Conservation (phyloP, 768 basidiomycete genomes). For the Cubamyces sp. region DNA sequence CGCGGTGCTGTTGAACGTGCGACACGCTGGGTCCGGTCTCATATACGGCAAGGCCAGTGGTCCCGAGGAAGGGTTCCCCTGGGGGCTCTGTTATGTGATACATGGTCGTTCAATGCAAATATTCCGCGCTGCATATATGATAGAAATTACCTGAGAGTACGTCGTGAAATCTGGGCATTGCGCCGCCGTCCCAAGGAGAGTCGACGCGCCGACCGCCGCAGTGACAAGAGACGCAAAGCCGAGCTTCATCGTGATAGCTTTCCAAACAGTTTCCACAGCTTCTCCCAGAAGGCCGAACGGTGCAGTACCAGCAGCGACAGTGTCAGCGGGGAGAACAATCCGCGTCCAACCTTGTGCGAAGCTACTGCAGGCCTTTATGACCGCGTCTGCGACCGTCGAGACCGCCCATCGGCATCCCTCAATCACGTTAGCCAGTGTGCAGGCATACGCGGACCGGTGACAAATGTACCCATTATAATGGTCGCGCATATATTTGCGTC, state of each 20-base stretch:
- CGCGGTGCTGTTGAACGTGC: slow-evolving; percentile 75
- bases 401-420: background rate
- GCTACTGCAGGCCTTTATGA: slow-evolving; percentile 15
- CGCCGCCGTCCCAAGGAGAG: slow-evolving; percentile 30
- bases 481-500: background rate
- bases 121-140: too few relatives aligned
- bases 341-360: background rate
- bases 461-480: slow-evolving; percentile 14
- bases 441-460: slow-evolving; percentile 15
- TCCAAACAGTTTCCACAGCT: slow-evolving; percentile 2
- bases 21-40: slow-evolving; percentile 68
- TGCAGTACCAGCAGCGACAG: background rate
- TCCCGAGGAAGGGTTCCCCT: slow-evolving; percentile 63
- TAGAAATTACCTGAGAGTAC: slow-evolving; percentile 54
- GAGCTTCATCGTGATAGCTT: slow-evolving; percentile 31
- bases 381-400: slow-evolving; percentile 11
- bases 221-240: slow-evolving; percentile 26
- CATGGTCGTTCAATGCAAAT: slow-evolving; percentile 15
- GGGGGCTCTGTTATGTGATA: slow-evolving; percentile 49
- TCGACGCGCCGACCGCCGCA: slow-evolving; percentile 27
- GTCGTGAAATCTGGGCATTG: slow-evolving; percentile 65
- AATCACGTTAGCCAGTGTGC: slow-evolving; percentile 6
- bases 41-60: slow-evolving; percentile 70
- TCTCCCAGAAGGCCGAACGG: background rate
- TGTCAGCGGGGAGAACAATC: background rate